phyloP scores from a whole-genome alignment of 1,139 yeast genomes.

The Wickerhamomyces sp. region DNA sequence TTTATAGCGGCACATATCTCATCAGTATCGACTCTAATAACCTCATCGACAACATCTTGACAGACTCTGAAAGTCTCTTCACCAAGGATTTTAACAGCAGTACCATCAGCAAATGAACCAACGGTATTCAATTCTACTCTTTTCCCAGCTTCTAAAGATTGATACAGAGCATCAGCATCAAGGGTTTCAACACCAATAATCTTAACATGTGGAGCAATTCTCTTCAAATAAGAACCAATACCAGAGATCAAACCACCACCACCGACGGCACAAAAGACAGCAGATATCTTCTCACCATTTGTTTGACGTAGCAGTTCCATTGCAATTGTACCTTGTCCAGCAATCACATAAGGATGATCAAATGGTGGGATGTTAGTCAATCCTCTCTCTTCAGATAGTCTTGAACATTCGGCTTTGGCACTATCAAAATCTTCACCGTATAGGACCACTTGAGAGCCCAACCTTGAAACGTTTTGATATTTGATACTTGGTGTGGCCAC shows the following conservation, averaged over 20 bases:
- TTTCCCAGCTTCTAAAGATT: conserved; percentile 55
- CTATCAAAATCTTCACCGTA: conserved; percentile 92
- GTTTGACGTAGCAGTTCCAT: conserved; percentile 88
- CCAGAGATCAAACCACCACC: conserved; percentile 98
- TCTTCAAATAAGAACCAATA: conserved; percentile 79
- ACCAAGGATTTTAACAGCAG: conserved; percentile 92
- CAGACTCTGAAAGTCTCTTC: conserved; percentile 87
- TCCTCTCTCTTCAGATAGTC: conserved; percentile 64
- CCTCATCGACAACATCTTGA: conserved; percentile 77
- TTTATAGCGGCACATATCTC: conserved; percentile 97
- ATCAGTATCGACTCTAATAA: conserved; percentile 83
- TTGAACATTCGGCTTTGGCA: conserved; percentile 82
- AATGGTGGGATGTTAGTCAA: conserved; percentile 92
- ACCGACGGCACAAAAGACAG: conserved; percentile 90
- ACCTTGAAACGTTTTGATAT: conserved; percentile 80
- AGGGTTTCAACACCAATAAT: conserved; percentile 93
- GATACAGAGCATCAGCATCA: conserved; percentile 89
- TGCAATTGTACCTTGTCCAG: conserved; percentile 99
- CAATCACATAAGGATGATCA: conserved; percentile 95
- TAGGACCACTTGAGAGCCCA: conserved; percentile 91
- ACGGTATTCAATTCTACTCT: conserved; percentile 60
- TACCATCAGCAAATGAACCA: conserved; percentile 99
- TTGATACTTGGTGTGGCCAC: conserved; percentile 94
- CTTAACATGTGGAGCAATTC: conserved; percentile 96
- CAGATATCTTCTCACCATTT: conserved; percentile 69